Percentiles rank a stretch among this genome's conserved stretches.
Evolutionary conservation across 768 basidiomycete genomes (phyloP).

Genomic region (Lactarius indigo): DNA sequence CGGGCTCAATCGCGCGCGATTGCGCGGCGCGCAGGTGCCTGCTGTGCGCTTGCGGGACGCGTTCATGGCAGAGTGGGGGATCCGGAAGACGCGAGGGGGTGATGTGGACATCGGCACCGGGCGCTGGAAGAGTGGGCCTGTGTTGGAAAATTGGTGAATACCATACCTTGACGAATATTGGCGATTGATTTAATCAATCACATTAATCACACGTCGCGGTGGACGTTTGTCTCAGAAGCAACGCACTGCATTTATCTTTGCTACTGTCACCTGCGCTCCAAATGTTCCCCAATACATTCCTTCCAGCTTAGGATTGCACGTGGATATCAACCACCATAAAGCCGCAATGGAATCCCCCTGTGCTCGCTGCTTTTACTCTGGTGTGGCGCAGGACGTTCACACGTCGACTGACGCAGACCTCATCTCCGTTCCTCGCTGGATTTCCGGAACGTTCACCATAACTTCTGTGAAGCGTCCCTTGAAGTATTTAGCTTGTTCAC

Average conservation of each 20-base stretch:
- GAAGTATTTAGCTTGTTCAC: not conserved
- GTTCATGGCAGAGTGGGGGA: conserved; percentile 21
- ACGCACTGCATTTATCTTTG: not conserved
- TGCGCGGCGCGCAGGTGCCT: conserved; percentile 14
- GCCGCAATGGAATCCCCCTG: not conserved
- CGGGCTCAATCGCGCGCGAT: conserved; percentile 14
- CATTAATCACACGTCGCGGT: not conserved
- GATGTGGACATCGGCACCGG: not conserved
- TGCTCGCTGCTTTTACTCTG: not conserved
- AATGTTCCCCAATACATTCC: not conserved
- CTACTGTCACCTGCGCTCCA: not conserved
- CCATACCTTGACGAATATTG: not conserved
- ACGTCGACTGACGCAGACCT: not conserved
- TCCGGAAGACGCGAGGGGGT: conserved; percentile 6
- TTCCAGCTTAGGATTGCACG: not conserved
- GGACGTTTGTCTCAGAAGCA: not conserved
- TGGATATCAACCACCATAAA: conserved; percentile 2
- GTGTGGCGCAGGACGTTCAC: not conserved
- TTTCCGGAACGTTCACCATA: not conserved
- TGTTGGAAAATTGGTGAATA: conserved; percentile 12
- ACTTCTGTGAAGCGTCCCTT: not conserved
- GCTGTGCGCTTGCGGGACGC: conserved; percentile 17
- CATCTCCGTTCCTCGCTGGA: not conserved
- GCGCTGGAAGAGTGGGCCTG: conserved; percentile 21
- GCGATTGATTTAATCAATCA: not conserved